phyloP scores from a whole-genome alignment of 805 yeast species.

The Cephaloascus fragrans region DNA sequence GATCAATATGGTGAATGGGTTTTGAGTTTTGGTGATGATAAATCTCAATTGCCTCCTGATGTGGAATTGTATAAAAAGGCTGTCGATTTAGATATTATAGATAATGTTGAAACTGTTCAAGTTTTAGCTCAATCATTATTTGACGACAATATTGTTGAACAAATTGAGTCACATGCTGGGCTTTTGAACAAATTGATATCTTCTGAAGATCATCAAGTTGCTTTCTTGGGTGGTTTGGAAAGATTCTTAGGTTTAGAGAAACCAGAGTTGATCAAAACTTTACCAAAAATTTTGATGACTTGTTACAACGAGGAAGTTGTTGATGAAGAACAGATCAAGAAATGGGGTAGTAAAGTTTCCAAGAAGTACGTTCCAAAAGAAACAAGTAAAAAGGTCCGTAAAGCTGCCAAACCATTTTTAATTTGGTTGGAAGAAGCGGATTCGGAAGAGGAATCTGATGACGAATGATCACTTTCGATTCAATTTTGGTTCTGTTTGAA shows the following conservation, averaged over 20 bases:
- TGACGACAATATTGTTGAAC: slow-evolving; percentile 62
- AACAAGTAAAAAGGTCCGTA: slow-evolving; percentile 84
- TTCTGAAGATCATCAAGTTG: slow-evolving; percentile 65
- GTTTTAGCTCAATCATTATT: slow-evolving; percentile 89
- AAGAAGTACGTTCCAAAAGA: slow-evolving; percentile 93
- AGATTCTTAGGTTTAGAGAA: slow-evolving; percentile 80
- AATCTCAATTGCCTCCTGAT: slow-evolving; percentile 63
- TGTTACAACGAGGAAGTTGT: slow-evolving; percentile 78
- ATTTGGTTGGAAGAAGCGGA: slow-evolving; percentile 95
- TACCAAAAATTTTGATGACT: slow-evolving; percentile 76
- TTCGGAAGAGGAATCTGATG: slow-evolving; percentile 63
- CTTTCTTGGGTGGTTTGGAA: slow-evolving; percentile 93
- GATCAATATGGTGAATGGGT: slow-evolving; percentile 90
- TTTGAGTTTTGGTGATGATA: slow-evolving; percentile 39
- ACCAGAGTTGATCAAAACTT: slow-evolving; percentile 51
- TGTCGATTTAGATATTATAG: slow-evolving; percentile 61
- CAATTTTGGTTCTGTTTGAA: too few relatives aligned
- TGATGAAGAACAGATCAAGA: slow-evolving; percentile 69
- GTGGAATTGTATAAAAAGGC: slow-evolving; percentile 91
- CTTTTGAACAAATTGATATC: slow-evolving; percentile 70
- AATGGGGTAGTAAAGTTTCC: slow-evolving; percentile 87
- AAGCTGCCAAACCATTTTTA: slow-evolving; percentile 91
- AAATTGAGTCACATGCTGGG: slow-evolving; percentile 73
- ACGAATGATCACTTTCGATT: too few relatives aligned
- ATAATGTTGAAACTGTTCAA: slow-evolving; percentile 70